Evolutionary conservation across 2,329 filamentous ascomycete species (phyloP), one percentile per base, ranked within the genome.

Genomic region (Hypoxylon sp.): DNA sequence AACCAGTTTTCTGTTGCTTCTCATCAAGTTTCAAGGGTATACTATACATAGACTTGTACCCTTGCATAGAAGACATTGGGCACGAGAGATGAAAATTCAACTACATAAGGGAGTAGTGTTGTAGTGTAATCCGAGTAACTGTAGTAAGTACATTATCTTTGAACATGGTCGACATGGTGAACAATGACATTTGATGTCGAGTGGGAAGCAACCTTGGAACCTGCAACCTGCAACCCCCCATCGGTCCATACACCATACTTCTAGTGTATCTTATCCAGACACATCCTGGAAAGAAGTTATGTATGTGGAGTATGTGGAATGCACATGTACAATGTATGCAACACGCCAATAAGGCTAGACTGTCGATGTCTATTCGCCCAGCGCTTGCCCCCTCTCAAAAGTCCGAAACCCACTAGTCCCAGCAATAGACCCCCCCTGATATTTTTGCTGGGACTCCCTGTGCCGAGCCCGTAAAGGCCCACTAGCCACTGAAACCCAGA

Each of bases 361-460:
- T 67, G 55, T 59, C 60, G 55, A 55, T 69, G 48, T 43, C 58
- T 65, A 56, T 60, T 64, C 53, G 57, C 32, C 38, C 52, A 61
- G 53, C 65, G 50, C 66, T 38, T 58, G n/a, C 58, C 55, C 63
- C 65, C 52, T 67, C 65, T 58, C 58, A 28, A 69, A 73, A 60
- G 66, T 73, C 71, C 71, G 71, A 73, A 73, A 73, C 71, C 65
- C 69, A 64, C 69, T 70, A 70, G 57, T 36, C 49, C 60, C 55
- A 68, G 63, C 48, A 58, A 45, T 59, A 45, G 51, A 30, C 45
- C 61, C 70, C 67, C 67, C 69, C 71, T 71, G 71, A 69, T 70
- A 53, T 55, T 63, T 46, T 63, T 46, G 48, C 56, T 68, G 65
- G 61, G 61, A 61, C 62, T 65, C 69, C 64, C 63, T 70, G 62